Evolutionary conservation across 192 early-diverging fungal genomes (phyloP), one percentile per base, ranked within the genome.

Genomic region (Kickxella alabastrina): DNA sequence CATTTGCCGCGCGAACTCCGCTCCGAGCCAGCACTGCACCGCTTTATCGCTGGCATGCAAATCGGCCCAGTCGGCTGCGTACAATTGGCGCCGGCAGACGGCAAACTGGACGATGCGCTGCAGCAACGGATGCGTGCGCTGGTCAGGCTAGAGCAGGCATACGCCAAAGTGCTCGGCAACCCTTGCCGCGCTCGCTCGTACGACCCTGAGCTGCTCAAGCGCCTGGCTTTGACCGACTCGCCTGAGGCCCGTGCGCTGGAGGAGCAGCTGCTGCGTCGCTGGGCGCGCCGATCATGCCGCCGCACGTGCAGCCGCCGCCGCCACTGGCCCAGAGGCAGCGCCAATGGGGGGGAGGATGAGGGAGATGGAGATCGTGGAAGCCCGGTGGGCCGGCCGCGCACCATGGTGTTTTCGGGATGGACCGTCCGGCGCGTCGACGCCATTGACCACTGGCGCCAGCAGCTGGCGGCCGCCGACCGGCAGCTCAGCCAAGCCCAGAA

Each of bases 151-250:
- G 88, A 90, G 47, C 22, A 31, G 2, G 79, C 69, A 2, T 87
- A 83, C 34, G 62, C 75, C 3, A 31, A 65, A 18, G 79, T 80
- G 15, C 82, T 84, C 49, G 85, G 85, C 9, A 90, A 90, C 50
- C 88, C 88, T 1, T 88, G 85, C 27, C 44, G 65, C 21, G 78
- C 82, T 15, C 79, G 63, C 36, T 62, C 66, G 7, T 88, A 90
- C 64, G 73, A 90, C 54, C 82, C 84, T 1, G 79, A 43, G 22
- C 52, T 67, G 31, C 69, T 78, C 5, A 54, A 53, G 26, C 59
- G 64, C 10, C 54, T 68, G 19, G 56, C 64, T 19, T 50, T 73
- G 37, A 57, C 63, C 0, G 48, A 62, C 6, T 40, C 47, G 2
- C 59, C 52, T 13, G 54, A 65, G 13, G 68, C 75, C 0, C 64